Percentiles rank a stretch among this genome's conserved stretches.
These are phyloP conservation scores for Wickerhamiella dianesei DNA, from an alignment of 805 yeast genomes.

Conservation along the genomic window DNA sequence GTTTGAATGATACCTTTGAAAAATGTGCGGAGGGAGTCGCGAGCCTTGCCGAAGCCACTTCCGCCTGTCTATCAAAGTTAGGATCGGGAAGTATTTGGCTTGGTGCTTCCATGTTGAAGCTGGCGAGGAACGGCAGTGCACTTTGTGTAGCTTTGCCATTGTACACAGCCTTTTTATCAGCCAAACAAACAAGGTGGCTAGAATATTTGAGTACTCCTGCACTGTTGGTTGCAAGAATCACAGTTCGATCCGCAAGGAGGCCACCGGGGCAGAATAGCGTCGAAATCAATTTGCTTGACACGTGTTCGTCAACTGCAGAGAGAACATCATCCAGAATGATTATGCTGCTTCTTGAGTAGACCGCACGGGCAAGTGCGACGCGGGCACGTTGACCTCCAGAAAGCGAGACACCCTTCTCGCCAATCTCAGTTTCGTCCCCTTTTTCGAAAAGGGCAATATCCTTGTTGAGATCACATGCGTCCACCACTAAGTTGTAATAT, in stretches of 20 bases:
- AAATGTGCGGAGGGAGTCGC: background rate
- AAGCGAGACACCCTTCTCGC: constrained; percentile 90
- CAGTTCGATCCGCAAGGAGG: constrained; percentile 51
- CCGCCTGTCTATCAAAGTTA: constrained; percentile 1
- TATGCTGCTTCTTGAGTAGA: constrained; percentile 82
- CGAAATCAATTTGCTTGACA: constrained; percentile 40
- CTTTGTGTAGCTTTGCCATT: background rate
- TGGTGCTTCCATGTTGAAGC: background rate
- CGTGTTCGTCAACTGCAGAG: constrained; percentile 92
- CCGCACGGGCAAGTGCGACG: constrained; percentile 81
- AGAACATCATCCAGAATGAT: constrained; percentile 81
- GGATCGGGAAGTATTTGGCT: background rate
- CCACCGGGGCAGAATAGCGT: constrained; percentile 77
- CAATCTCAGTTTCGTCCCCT: constrained; percentile 81
- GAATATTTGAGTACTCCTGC: constrained; percentile 62
- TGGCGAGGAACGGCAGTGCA: background rate
- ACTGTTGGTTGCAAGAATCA: constrained; percentile 64
- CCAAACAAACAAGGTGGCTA: constrained; percentile 46
- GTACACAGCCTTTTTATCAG: constrained; percentile 31
- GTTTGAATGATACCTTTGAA: background rate
- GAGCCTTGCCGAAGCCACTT: background rate
- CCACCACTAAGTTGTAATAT: constrained; percentile 60
- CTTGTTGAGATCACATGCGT: constrained; percentile 53
- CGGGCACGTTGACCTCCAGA: constrained; percentile 96
- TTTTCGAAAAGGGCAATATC: constrained; percentile 66